Conservation (phyloP, 1,139 yeast species). For the Pneumocystis sp. region DNA sequence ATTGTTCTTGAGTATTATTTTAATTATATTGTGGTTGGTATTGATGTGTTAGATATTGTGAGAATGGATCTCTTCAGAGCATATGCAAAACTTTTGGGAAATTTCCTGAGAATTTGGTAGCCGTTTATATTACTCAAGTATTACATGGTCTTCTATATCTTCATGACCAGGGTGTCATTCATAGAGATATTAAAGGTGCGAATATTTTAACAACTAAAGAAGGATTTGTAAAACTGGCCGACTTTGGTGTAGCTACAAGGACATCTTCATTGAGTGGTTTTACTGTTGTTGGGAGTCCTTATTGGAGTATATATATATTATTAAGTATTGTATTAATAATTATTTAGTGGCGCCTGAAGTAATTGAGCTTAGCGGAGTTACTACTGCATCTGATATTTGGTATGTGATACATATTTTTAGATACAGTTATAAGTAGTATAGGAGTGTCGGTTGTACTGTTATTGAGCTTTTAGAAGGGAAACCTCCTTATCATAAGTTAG, state of each 20-base stretch:
- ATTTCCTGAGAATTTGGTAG: conserved; percentile 46
- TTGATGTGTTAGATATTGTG: conserved; percentile 37
- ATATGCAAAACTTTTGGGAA: conserved; percentile 41
- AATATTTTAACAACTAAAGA: conserved; percentile 48
- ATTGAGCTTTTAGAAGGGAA: conserved; percentile 72
- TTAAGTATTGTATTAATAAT: not conserved
- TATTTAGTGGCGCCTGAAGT: conserved; percentile 59
- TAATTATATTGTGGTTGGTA: not conserved
- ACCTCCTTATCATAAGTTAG: conserved; percentile 74
- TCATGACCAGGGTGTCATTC: conserved; percentile 60
- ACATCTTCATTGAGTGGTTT: conserved; percentile 13
- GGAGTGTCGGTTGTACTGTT: conserved; percentile 94
- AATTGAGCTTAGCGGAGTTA: conserved; percentile 64
- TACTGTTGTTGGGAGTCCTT: conserved; percentile 49
- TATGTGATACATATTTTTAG: not conserved
- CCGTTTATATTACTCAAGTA: conserved; percentile 52
- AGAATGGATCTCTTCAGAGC: conserved; percentile 70
- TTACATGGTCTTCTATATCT: conserved; percentile 55
- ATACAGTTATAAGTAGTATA: conserved; percentile 23
- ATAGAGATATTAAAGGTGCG: conserved; percentile 68
- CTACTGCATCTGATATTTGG: conserved; percentile 55
- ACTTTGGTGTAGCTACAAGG: conserved; percentile 63
- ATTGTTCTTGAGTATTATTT: conserved; percentile 48
- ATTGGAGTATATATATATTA: conserved; percentile 35
- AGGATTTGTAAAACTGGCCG: conserved; percentile 55